A percentile compares a stretch with the other conserved stretches of the same genome.
Conservation (phyloP, 2,329 filamentous ascomycete species). For the Periconia macrospinosa region DNA sequence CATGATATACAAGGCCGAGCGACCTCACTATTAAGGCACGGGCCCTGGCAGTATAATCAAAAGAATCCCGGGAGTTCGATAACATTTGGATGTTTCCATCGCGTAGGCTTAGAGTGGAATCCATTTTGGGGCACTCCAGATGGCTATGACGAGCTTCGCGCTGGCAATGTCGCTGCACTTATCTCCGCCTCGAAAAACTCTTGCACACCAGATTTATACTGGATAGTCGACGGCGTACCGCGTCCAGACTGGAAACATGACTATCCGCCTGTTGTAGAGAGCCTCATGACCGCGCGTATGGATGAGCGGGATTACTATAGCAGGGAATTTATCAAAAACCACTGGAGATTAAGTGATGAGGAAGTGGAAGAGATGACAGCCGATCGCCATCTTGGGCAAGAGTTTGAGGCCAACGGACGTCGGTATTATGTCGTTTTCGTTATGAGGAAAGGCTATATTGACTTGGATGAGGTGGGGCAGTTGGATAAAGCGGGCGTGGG, state of each 20-base stretch:
- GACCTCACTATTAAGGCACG: constrained; percentile 4
- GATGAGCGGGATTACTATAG: not conserved
- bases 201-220: not conserved
- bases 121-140: constrained; percentile 2
- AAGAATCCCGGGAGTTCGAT: not conserved
- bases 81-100: constrained; percentile 4
- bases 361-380: constrained; percentile 5
- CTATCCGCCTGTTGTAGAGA: constrained; percentile 4
- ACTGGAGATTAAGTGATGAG: not conserved
- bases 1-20: constrained; percentile 6
- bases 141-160: constrained; percentile 1
- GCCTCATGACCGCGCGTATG: constrained; percentile 4
- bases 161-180: constrained; percentile 1
- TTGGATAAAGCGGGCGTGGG: constrained; percentile 4
- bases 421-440: constrained; percentile 5
- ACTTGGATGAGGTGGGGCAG: constrained; percentile 1
- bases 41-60: constrained; percentile 2
- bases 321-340: not conserved
- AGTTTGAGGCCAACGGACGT: constrained; percentile 3
- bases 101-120: constrained; percentile 6
- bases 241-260: constrained; percentile 5
- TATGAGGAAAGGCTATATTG: not conserved
- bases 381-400: constrained; percentile 3
- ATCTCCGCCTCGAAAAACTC: too few relatives aligned
- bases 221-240: not conserved